These are phyloP conservation scores for Dimocarpus longan DNA, from an alignment of 345 rosid genomes.

Conservation along the genomic window DNA sequence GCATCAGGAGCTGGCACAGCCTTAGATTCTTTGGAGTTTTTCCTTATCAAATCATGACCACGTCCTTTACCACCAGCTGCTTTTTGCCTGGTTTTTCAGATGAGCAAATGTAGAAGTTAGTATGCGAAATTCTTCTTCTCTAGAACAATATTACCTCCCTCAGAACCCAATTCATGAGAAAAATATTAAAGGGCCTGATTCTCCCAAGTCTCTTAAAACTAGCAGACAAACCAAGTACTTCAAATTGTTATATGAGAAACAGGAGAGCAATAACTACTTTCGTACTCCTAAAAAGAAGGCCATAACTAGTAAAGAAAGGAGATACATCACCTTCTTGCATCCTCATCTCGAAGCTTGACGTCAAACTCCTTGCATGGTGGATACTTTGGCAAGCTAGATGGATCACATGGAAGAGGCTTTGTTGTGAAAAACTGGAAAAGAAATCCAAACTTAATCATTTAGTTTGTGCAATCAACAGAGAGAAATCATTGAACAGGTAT, in stretches of 20 bases:
- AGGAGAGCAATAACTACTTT: not conserved
- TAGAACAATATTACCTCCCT: too few species aligned
- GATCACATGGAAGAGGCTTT: constrained; percentile 54
- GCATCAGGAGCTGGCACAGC: constrained; percentile 47
- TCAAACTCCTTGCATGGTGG: constrained; percentile 61
- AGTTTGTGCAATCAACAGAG: not conserved
- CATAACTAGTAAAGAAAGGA: not conserved
- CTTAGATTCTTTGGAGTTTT: constrained; percentile 36
- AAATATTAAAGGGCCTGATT: not conserved
- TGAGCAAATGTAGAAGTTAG: not conserved
- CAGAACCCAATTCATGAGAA: not conserved
- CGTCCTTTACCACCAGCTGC: constrained; percentile 38
- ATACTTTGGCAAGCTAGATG: constrained; percentile 55
- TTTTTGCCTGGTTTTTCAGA: constrained; percentile 34
- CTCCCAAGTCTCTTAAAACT: not conserved
- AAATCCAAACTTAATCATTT: not conserved
- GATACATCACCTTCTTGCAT: constrained; percentile 43
- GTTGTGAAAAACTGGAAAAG: constrained; percentile 48
- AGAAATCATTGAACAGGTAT: not conserved
- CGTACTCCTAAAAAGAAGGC: not conserved
- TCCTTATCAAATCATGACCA: constrained; percentile 33
- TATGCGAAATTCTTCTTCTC: too few species aligned
- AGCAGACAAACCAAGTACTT: too few species aligned
- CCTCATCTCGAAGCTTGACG: constrained; percentile 44
- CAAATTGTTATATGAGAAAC: not conserved